Conservation (phyloP, 75 land plant genomes). For the Larix kaempferi region DNA sequence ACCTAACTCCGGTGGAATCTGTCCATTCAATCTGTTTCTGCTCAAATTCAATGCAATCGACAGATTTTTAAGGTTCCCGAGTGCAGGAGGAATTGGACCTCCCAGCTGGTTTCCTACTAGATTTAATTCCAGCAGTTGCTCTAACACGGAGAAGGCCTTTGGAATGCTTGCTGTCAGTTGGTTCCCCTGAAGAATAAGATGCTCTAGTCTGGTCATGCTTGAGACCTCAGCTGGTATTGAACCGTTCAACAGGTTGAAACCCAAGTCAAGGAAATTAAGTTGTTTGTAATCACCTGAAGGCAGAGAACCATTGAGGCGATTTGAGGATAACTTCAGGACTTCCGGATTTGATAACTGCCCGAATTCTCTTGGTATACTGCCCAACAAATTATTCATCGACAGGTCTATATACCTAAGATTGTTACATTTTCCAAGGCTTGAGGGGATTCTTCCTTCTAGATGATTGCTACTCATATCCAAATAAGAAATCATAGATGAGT, state of each 20-base stretch:
- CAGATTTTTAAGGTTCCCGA: conserved; percentile 30
- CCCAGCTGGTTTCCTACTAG: conserved; percentile 52
- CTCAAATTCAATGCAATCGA: conserved; percentile 48
- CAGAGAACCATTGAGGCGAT: conserved; percentile 47
- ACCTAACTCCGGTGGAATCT: conserved; percentile 34
- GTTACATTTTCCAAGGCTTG: conserved; percentile 32
- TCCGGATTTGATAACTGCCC: conserved; percentile 30
- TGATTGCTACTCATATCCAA: conserved; percentile 46
- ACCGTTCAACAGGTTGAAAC: conserved; percentile 56
- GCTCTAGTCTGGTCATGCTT: conserved; percentile 16
- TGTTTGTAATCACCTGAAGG: conserved; percentile 43
- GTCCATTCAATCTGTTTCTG: conserved; percentile 40
- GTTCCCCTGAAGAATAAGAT: conserved; percentile 43
- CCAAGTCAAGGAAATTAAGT: conserved; percentile 39
- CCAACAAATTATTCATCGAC: conserved; percentile 53
- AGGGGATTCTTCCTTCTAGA: conserved; percentile 54
- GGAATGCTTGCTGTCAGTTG: conserved; percentile 57
- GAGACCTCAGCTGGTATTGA: conserved; percentile 32
- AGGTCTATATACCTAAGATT: conserved; percentile 45
- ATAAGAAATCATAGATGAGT: conserved; percentile 12
- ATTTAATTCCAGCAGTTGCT: conserved; percentile 41
- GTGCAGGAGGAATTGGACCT: conserved; percentile 56
- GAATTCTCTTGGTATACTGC: conserved; percentile 43
- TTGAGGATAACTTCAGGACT: conserved; percentile 40
- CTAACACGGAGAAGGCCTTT: conserved; percentile 24